Evolutionary conservation across 108 stramenopile genomes (phyloP).

Genomic region (Stephanodiscus minutulus): DNA sequence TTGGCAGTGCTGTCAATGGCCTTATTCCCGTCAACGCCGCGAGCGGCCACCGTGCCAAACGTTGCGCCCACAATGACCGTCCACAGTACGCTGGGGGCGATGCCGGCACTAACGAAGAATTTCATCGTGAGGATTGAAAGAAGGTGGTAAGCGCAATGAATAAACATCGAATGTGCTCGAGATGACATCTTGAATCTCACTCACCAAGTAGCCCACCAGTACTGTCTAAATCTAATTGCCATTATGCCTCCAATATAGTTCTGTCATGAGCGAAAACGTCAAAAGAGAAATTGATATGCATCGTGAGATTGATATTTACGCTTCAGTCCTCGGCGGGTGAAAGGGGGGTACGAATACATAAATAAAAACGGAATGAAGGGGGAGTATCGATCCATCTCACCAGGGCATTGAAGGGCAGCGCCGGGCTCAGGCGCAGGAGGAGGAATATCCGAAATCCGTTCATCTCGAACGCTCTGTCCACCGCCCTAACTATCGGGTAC

Average conservation of each 20-base stretch:
- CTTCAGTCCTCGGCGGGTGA: too few relatives aligned
- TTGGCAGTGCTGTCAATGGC: slow-evolving; percentile 34
- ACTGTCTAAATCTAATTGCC: slow-evolving; percentile 28
- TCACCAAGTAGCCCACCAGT: slow-evolving; percentile 45
- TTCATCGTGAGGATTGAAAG: background rate
- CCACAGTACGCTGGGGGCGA: slow-evolving; percentile 36
- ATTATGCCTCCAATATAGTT: slow-evolving; percentile 57
- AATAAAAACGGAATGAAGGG: background rate
- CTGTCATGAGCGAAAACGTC: background rate
- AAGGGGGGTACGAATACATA: background rate
- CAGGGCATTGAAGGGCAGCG: slow-evolving; percentile 52
- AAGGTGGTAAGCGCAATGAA: background rate
- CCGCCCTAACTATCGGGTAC: slow-evolving; percentile 52
- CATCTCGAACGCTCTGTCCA: slow-evolving; percentile 46
- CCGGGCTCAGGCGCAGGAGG: slow-evolving; percentile 42
- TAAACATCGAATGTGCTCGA: background rate
- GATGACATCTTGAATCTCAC: background rate
- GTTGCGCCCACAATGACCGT: slow-evolving; percentile 49
- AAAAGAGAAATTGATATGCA: background rate
- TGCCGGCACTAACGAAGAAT: slow-evolving; percentile 17
- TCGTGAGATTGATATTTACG: slow-evolving; percentile 1
- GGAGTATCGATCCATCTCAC: too few relatives aligned
- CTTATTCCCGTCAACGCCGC: slow-evolving; percentile 44
- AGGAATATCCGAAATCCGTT: slow-evolving; percentile 51
- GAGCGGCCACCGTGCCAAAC: slow-evolving; percentile 24